phyloP scores from a whole-genome alignment of 108 stramenopile species.

The Seminavis robusta region DNA sequence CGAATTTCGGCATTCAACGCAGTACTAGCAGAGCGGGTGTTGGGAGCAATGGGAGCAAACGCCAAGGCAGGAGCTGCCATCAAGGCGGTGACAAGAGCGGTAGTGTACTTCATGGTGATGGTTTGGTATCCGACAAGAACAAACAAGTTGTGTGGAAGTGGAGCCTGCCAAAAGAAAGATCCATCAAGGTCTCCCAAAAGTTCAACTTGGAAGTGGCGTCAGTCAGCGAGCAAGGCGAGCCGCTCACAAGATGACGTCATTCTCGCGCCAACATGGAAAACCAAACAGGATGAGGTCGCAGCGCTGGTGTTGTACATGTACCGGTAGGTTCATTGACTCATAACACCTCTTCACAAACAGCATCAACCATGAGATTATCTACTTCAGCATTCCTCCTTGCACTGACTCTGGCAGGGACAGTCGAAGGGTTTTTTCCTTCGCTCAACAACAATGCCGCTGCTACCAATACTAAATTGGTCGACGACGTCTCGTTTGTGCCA shows the following conservation, averaged over 20 bases:
- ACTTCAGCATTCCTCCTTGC: not conserved
- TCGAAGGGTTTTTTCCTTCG: not conserved
- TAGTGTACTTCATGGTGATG: constrained; percentile 1
- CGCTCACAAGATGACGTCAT: too few species aligned
- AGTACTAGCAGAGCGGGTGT: not conserved
- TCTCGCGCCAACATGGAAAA: too few species aligned
- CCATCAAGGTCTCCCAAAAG: too few species aligned
- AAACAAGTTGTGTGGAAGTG: too few species aligned
- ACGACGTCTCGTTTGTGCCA: constrained; percentile 48
- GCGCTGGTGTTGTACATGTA: too few species aligned
- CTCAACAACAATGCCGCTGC: not conserved
- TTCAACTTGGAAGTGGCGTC: too few species aligned
- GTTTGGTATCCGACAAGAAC: too few species aligned
- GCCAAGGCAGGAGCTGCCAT: not conserved
- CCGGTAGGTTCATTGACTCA: too few species aligned
- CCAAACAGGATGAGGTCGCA: too few species aligned
- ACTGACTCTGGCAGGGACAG: not conserved
- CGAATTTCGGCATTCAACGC: constrained; percentile 69
- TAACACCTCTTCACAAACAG: too few species aligned
- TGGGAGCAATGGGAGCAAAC: constrained; percentile 1
- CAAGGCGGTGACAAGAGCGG: not conserved
- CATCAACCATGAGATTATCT: not conserved
- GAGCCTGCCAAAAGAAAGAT: too few species aligned
- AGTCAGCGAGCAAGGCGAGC: too few species aligned
- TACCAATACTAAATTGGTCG: not conserved